A percentile compares a stretch with the other conserved stretches of the same genome.
Conservation (phyloP, 768 basidiomycete genomes). For the Galerina marginata region DNA sequence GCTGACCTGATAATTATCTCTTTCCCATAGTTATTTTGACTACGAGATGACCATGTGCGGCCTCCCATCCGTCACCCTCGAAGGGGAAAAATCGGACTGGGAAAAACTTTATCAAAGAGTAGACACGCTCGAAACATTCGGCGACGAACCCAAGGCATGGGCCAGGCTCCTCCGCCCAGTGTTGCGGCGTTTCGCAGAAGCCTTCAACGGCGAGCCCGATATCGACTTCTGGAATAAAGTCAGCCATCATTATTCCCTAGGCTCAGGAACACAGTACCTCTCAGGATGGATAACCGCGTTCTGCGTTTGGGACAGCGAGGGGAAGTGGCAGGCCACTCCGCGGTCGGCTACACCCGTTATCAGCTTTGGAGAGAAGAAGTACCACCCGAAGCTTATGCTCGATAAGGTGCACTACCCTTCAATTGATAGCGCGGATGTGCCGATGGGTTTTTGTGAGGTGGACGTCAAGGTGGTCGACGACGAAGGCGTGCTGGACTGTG, state of each 20-base stretch:
- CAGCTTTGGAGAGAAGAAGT: conserved; percentile 1
- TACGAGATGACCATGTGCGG: conserved; percentile 42
- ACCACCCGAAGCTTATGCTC: conserved; percentile 10
- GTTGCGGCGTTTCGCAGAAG: conserved; percentile 38
- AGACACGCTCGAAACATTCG: conserved; percentile 44
- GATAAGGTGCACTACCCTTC: conserved; percentile 18
- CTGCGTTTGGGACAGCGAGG: conserved; percentile 24
- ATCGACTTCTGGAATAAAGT: conserved; percentile 45
- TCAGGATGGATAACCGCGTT: conserved; percentile 34
- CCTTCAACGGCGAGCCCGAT: conserved; percentile 38
- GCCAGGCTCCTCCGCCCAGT: conserved; percentile 45
- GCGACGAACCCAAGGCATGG: conserved; percentile 37
- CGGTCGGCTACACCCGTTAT: neutral
- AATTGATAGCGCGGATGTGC: conserved; percentile 17
- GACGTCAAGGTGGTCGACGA: conserved; percentile 25
- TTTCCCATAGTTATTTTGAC: conserved; percentile 35
- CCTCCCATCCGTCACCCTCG: conserved; percentile 49
- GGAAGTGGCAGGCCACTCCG: conserved; percentile 14
- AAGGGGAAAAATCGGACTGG: conserved; percentile 47
- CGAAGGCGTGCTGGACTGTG: conserved; percentile 17
- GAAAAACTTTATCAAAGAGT: conserved; percentile 37
- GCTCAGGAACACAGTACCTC: conserved; percentile 32
- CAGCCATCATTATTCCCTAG: conserved; percentile 20
- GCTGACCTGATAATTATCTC: neutral
- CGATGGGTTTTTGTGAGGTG: conserved; percentile 25